phyloP scores from a whole-genome alignment of 805 yeast genomes.

The Zygoascus flipseniorum region DNA sequence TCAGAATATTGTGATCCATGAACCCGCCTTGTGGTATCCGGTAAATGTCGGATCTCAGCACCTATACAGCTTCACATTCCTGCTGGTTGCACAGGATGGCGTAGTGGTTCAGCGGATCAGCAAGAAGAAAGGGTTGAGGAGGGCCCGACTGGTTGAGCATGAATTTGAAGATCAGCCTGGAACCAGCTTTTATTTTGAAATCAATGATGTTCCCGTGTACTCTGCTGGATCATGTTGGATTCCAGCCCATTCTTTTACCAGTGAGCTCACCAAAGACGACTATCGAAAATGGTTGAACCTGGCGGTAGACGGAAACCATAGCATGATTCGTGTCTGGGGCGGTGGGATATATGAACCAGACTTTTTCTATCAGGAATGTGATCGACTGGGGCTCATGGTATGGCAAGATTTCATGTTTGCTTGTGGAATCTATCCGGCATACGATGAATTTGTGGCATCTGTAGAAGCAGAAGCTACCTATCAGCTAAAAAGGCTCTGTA shows the following conservation, averaged over 20 bases:
- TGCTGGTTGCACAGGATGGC: background rate
- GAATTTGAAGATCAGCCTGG: constrained; percentile 27
- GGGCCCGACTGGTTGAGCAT: constrained; percentile 34
- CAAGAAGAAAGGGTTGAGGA: constrained; percentile 31
- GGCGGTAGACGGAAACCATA: constrained; percentile 33
- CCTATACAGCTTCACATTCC: constrained; percentile 23
- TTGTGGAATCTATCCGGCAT: constrained; percentile 43
- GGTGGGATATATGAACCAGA: constrained; percentile 40
- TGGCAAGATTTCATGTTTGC: constrained; percentile 52
- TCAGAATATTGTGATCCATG: constrained; percentile 8
- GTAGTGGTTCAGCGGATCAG: background rate
- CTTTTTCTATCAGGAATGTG: constrained; percentile 35
- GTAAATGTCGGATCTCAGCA: constrained; percentile 31
- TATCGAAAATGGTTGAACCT: constrained; percentile 30
- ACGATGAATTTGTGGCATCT: constrained; percentile 26
- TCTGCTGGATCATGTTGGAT: constrained; percentile 39
- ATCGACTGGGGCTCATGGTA: constrained; percentile 34
- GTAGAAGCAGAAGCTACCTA: constrained; percentile 33
- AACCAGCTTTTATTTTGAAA: constrained; percentile 32
- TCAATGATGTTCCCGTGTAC: constrained; percentile 33
- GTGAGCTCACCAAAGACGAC: constrained; percentile 26
- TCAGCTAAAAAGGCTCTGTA: constrained; percentile 34
- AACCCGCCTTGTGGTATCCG: constrained; percentile 37
- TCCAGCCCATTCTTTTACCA: constrained; percentile 35
- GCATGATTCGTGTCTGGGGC: constrained; percentile 40